Base-by-base conservation (phyloP, 306 rosid species). In the Ziziphus jujuba region DNA sequence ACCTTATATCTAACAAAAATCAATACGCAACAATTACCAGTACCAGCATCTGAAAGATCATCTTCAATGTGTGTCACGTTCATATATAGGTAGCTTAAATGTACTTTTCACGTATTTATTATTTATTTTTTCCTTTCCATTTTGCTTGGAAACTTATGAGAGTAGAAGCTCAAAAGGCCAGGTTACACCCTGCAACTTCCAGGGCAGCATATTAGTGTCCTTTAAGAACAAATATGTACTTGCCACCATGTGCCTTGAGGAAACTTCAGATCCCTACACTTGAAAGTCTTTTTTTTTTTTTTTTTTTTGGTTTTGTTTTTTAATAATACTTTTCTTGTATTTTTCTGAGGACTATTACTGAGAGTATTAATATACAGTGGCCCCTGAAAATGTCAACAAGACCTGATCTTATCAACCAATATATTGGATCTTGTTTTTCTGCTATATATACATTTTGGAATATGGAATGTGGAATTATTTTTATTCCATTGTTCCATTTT, bases 381-480 rank as follows among this genome's bases (percentile, higher is more conserved):
- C 40, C 34, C 56, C 53, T 58, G 35, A 1, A 36, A 19, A 48
- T 52, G 15, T 36, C 22, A 58, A 15, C 56, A 25, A 57, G 36
- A 35, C 67, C 33, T 52, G 65, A 69, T 73, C 77, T 65, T 61
- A 80, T 63, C 67, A 24, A 63, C 77, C 82, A 59, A 53, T 38
- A 17, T 78, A 61, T 34, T 61, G 81, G 65, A 71, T 76, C 83
- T 75, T 65, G 77, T 55, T 36, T 61, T 6, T 45, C 14, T 28
- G n/a, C n/a, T n/a, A 9, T 6, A 7, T 38, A 7, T 81, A 60
- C 70, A 34, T 13, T 43, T 9, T 22, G 44, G 44, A 38, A 38
- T 0, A 38, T 38, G 44, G 10, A 38, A 5, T 61, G 38, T 15
- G 17, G 21, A 43, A 44, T 28, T 28, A 28, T 28, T 28, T 28